These are phyloP conservation scores for Neopestalotiopsis rosae DNA, from an alignment of 2,329 filamentous ascomycete genomes.

Conservation along the genomic window DNA sequence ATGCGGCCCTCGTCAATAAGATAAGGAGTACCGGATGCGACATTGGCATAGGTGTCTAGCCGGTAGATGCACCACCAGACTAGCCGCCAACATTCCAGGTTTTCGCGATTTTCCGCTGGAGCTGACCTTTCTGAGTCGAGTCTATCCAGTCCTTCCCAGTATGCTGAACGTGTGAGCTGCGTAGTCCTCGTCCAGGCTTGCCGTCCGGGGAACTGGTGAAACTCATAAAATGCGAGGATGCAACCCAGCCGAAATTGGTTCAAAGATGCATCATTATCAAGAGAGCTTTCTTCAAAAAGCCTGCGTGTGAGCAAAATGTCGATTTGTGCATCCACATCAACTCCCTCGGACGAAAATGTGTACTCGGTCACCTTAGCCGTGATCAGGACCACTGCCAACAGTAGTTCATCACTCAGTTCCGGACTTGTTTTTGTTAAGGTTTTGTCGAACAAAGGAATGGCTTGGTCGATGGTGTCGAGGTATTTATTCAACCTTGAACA, in stretches of 20 bases:
- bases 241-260: constrained; percentile 38
- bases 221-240: constrained; percentile 41
- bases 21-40: constrained; percentile 33
- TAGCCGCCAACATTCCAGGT: constrained; percentile 40
- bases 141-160: constrained; percentile 38
- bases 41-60: constrained; percentile 42
- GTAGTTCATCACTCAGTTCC: too few species aligned
- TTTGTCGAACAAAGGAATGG: too few species aligned
- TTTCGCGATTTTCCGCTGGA: constrained; percentile 28
- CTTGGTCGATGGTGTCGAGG: too few species aligned
- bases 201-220: constrained; percentile 40
- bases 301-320: not conserved
- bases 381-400: not conserved
- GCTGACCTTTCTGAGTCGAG: constrained; percentile 34
- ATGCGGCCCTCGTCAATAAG: constrained; percentile 34
- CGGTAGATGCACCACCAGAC: constrained; percentile 43
- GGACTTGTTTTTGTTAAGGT: too few species aligned
- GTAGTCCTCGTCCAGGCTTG: constrained; percentile 39
- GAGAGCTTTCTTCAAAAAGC: not conserved
- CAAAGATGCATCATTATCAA: constrained; percentile 20
- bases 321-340: not conserved
- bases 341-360: not conserved
- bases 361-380: not conserved
- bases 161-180: constrained; percentile 39
- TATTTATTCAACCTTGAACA: too few species aligned